Base-by-base conservation (phyloP, 1,284 basidiomycete species). In the Tilletia walkeri region DNA sequence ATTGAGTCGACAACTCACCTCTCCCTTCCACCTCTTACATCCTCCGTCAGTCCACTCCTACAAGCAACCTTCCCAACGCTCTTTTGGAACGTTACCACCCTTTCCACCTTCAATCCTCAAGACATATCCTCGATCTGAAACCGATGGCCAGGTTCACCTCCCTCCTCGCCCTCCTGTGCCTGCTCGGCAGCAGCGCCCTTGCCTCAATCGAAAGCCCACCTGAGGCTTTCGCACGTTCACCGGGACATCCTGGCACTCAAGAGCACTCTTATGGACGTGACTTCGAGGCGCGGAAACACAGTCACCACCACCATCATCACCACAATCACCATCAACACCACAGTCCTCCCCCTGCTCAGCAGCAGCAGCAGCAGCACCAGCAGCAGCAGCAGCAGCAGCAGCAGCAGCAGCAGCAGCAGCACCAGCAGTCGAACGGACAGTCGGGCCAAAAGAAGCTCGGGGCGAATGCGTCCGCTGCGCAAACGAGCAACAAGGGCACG, bases 231-330 rank as follows among this genome's bases (percentile, higher is more conserved):
- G 20, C 34, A 38, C 59, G 12, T 63, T 7, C 59, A 39, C 41
- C 59, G 12, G 34, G 34, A 38, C 36, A 39, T n/a, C 59, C 59
- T 39, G 36, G 59, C 6, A 36, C 12, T 10, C 14, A 18, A 16
- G 36, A 18, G 3, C 59, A 39, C 10, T 36, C 59, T 4, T 38
- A 41, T 20, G 36, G 10, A 16, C 59, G 14, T 5, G 54, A 63
- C 4, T 10, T 63, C n/a, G 59, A 63, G 30, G 59, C 59, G 12
- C 59, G 59, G 18, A 34, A 34, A 63, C 59, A 63, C 38, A 14
- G n/a, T 38, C 34, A 63, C 59, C 59, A 63, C 59, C 34, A 39
- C 36, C 59, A 39, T 4, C 59, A 36, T 41, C 59, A 63, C 9
- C 59, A 38, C n/a, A 34, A 3, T 14, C 34, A 39, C 54, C 16